Base-by-base conservation (phyloP, 352 stramenopile genomes). In the Globisporangium ultimum region DNA sequence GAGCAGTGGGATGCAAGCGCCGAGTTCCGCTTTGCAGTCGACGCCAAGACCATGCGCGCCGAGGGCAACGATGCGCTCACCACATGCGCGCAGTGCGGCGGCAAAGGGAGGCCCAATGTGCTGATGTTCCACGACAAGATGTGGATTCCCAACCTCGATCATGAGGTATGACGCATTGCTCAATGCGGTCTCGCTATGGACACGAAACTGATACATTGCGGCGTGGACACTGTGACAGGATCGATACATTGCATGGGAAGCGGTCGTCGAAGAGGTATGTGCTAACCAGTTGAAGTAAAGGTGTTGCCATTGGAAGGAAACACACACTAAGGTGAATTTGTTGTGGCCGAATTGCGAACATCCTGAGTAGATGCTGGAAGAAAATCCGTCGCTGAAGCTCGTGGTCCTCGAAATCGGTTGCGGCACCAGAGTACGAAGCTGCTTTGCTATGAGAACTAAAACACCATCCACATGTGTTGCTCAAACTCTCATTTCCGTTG, bases 91-190 rank as follows among this genome's bases (percentile, higher is more conserved):
- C 56, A 74, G 11, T 97, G 90, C 63, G 64, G 73, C 11, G 73
- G 74, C 9, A 76, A 82, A 41, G 82, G 71, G 0, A 84, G 91
- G 13, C 91, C 91, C 0, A 95, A 94, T 48, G 84, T 97, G 22
- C 74, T 97, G 14, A 97, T 97, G 91, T 97, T 97, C 58, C 76
- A 87, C 40, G 91, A 97, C 67, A 82, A 76, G 43, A 77, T 82
- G 17, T 96, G 87, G 89, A 76, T 94, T 34, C 67, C 80, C 3
- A 96, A 96, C 52, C 61, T 61, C 1, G 46, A 58, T 4, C 77
- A 91, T 47, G 80, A 91, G 73, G 84, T 93, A 43, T 6, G 53
- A 6, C 8, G 28, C 5, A 11, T 36, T 18, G 15, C 10, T 48
- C 58, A 32, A 9, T 46, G 48, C 43, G n/a, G 46, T 55, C n/a